Evolutionary conservation across 1,284 basidiomycete species (phyloP), one percentile per base, ranked within the genome.

Genomic region (Ceratobasidium sp.): DNA sequence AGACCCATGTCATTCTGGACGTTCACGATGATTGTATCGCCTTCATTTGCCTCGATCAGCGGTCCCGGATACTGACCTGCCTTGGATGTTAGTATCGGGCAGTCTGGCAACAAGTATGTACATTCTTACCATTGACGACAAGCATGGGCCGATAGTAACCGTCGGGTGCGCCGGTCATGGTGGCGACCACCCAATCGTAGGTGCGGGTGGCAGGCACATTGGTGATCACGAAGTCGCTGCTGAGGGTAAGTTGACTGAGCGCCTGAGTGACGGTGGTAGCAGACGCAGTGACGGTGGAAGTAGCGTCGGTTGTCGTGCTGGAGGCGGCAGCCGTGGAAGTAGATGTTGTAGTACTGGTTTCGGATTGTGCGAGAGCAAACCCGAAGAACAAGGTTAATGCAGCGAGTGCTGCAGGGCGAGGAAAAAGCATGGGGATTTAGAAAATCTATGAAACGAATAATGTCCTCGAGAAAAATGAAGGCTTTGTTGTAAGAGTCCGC

Each of bases 51-150:
- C 27, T 63, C 61, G n/a, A 63, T 63, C 9, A 24, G 39, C 11
- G 65, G 65, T 16, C 65, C 65, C 22, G 68, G 68, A 24, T 71
- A 71, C 22, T 71, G 68, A 4, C 56, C 68, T 71, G 19, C 2
- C 6, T 22, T 2, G 6, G 37, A 31, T 24, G 39, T 80, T 80
- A 48, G 78, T 75, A 72, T 81, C 80, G 27, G 77, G 79, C 63
- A 81, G 78, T 46, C 81, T 73, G 16, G 79, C 73, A 9, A 80
- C 79, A 1, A 79, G 80, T 2, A 80, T 79, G 61, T 71, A 76
- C 41, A 29, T 46, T 31, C 79, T 78, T 77, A n/a, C 81, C 79
- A 65, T 82, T 82, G 54, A 82, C 78, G 8, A 80, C 77, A 8
- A 80, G 72, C 78, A 81, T 80, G 1, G 74, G 72, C 43, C 79